These are phyloP conservation scores for Termitomyces sp. DNA, from an alignment of 768 basidiomycete genomes.

Conservation along the genomic window DNA sequence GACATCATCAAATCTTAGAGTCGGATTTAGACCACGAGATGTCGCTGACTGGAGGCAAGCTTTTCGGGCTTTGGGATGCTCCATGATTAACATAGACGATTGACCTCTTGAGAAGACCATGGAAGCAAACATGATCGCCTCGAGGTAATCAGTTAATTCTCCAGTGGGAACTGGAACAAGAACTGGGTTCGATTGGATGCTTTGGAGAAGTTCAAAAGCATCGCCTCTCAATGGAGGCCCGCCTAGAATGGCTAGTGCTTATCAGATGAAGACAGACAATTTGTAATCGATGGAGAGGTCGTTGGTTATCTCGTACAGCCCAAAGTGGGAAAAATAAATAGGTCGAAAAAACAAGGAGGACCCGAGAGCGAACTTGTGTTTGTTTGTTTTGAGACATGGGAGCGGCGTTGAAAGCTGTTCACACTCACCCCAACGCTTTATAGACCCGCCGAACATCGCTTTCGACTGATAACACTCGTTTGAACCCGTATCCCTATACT, in stretches of 20 bases:
- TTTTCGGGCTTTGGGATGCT: neutral
- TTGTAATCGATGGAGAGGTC: constrained; percentile 2
- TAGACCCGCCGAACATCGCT: constrained; percentile 1
- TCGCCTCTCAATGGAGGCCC: neutral
- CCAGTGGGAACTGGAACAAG: neutral
- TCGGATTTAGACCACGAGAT: neutral
- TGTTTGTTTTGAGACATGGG: constrained; percentile 12
- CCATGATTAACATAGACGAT: neutral
- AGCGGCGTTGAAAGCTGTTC: constrained; percentile 8
- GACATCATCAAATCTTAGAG: neutral
- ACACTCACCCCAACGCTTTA: neutral
- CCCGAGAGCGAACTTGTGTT: neutral
- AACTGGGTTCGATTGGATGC: neutral
- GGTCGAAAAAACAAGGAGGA: neutral
- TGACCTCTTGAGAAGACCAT: neutral
- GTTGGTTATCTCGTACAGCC: neutral
- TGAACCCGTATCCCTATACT: constrained; percentile 11
- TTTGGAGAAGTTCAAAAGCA: neutral
- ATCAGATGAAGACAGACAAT: constrained; percentile 1
- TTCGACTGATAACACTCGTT: constrained; percentile 15
- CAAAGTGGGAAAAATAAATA: neutral
- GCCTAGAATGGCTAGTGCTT: neutral
- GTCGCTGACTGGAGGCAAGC: neutral
- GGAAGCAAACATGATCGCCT: no score
- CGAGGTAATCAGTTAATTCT: neutral